Conservation (phyloP, 352 stramenopile genomes). For the Thraustotheca clavata region DNA sequence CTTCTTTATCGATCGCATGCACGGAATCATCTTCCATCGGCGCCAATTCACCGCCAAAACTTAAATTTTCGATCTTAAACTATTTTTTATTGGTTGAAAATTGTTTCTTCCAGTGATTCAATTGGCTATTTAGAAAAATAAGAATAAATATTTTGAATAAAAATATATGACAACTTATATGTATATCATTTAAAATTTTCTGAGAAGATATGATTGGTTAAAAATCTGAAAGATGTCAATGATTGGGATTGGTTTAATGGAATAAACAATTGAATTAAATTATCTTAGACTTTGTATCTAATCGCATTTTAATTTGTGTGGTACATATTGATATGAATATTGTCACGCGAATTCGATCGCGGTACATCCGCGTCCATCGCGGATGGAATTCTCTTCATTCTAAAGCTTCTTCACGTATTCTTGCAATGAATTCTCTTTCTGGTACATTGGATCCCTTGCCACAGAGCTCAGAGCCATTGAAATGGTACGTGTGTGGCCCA, state of each 20-base stretch:
- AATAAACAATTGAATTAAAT: neutral
- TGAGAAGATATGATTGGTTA: neutral
- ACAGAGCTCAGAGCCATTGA: slow-evolving; percentile 33
- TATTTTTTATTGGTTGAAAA: neutral
- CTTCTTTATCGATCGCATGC: no score
- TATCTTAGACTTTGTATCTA: neutral
- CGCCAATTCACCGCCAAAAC: neutral
- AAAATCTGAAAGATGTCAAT: neutral
- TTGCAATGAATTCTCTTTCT: slow-evolving; percentile 39
- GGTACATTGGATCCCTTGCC: slow-evolving; percentile 37
- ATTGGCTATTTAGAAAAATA: no score
- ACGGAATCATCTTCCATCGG: neutral
- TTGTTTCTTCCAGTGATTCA: neutral
- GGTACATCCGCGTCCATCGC: no score
- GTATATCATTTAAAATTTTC: neutral
- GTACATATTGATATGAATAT: neutral
- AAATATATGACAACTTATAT: neutral
- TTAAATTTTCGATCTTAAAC: slow-evolving; percentile 1
- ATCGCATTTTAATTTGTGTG: neutral
- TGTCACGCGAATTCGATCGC: neutral
- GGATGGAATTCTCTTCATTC: no score
- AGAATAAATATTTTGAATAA: no score
- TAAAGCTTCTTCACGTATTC: neutral
- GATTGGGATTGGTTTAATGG: no score
- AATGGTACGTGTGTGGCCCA: slow-evolving; percentile 98